Conservation (phyloP, 164 flowering plant genomes). For the Vitis amurensis region DNA sequence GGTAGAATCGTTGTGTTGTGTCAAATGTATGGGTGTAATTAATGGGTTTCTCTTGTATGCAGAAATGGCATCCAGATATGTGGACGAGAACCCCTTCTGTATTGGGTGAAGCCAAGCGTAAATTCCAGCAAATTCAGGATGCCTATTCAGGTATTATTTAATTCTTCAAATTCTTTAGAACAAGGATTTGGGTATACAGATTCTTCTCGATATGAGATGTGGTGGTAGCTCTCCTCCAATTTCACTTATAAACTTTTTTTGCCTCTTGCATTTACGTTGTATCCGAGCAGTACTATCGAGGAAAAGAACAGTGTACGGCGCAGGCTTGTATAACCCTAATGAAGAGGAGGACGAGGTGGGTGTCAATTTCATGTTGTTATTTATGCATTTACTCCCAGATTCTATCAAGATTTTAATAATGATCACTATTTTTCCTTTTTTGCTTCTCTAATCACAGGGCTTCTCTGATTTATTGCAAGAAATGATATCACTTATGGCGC, state of each 20-base stretch:
- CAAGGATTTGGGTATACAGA: no score
- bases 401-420: neutral
- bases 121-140: conserved; percentile 85
- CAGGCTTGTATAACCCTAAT: conserved; percentile 59
- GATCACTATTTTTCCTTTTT: neutral
- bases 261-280: neutral
- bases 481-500: conserved; percentile 52
- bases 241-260: neutral
- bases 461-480: conserved; percentile 59
- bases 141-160: conserved; percentile 69
- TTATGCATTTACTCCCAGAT: neutral
- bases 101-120: conserved; percentile 63
- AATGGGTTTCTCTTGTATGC: conserved; percentile 16
- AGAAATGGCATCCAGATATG: conserved; percentile 94
- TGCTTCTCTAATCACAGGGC: conserved; percentile 30
- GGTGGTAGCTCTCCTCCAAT: no score
- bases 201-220: no score
- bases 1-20: no score
- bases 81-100: conserved; percentile 54
- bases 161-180: neutral
- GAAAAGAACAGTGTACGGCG: conserved; percentile 69
- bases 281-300: conserved; percentile 56
- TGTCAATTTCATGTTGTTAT: neutral
- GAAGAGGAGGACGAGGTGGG: conserved; percentile 66
- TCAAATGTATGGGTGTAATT: no score